Conservation (phyloP, 2,329 filamentous ascomycete species). For the Fusarium sp. region DNA sequence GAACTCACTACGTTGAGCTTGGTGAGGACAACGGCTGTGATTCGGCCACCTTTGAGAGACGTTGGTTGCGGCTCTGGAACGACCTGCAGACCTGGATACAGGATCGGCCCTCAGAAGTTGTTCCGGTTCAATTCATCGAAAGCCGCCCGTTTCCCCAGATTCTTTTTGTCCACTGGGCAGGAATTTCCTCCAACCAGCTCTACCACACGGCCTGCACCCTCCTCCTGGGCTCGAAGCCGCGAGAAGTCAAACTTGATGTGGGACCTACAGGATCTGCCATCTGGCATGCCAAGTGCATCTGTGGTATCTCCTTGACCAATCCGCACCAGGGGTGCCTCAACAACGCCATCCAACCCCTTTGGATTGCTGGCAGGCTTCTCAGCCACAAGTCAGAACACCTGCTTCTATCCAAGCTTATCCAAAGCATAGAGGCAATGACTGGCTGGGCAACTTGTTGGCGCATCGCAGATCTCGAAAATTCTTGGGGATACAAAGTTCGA, state of each 20-base stretch:
- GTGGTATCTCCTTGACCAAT: conserved; percentile 67
- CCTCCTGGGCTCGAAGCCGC: conserved; percentile 59
- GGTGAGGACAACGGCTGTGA: conserved; percentile 59
- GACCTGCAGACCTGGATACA: conserved; percentile 62
- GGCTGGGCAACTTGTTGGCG: conserved; percentile 67
- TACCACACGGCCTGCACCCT: conserved; percentile 68
- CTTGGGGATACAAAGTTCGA: conserved; percentile 53
- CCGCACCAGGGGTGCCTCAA: conserved; percentile 67
- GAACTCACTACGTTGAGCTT: conserved; percentile 61
- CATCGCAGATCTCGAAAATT: conserved; percentile 61
- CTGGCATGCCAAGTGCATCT: conserved; percentile 68
- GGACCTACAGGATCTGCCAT: conserved; percentile 54
- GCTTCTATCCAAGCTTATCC: conserved; percentile 57
- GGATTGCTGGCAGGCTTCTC: conserved; percentile 65
- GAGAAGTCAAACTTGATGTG: conserved; percentile 38
- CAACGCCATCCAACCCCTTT: conserved; percentile 69
- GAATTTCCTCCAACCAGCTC: conserved; percentile 68
- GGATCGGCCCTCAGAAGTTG: conserved; percentile 59
- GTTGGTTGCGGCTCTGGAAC: conserved; percentile 63
- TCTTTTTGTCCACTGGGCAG: conserved; percentile 64
- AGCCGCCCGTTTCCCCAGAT: conserved; percentile 62
- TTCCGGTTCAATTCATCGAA: conserved; percentile 57
- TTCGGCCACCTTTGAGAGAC: conserved; percentile 52
- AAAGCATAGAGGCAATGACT: conserved; percentile 62
- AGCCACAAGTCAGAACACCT: conserved; percentile 61